These are phyloP conservation scores for Penicillium hesseltinei DNA, from an alignment of 2,329 filamentous ascomycete species.

Conservation along the genomic window DNA sequence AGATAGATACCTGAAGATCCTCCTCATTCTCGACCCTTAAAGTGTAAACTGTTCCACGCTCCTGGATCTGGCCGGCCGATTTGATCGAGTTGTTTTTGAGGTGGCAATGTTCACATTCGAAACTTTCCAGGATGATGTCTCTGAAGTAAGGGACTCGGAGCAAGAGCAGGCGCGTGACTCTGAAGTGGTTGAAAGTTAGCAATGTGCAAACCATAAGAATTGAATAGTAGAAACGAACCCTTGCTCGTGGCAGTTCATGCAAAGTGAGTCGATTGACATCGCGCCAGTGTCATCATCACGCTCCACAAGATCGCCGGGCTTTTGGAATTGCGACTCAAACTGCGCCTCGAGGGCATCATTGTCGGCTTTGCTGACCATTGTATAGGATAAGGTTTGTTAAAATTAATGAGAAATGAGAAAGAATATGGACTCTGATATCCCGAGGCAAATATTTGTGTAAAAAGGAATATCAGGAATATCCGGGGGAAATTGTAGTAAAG, in stretches of 20 bases:
- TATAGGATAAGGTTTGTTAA: slow-evolving; percentile 5
- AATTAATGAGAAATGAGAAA: neutral
- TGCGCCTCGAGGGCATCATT: slow-evolving; percentile 20
- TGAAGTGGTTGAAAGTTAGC: neutral
- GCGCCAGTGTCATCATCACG: slow-evolving; percentile 43
- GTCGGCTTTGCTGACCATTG: slow-evolving; percentile 30
- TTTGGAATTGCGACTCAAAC: slow-evolving; percentile 36
- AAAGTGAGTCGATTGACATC: slow-evolving; percentile 64
- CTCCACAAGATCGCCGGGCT: slow-evolving; percentile 40
- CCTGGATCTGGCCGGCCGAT: slow-evolving; percentile 86
- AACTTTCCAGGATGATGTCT: slow-evolving; percentile 97
- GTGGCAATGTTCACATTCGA: slow-evolving; percentile 84
- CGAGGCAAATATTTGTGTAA: neutral
- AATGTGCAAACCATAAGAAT: neutral
- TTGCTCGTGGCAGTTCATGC: slow-evolving; percentile 83
- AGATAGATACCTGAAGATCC: slow-evolving; percentile 56
- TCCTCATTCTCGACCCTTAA: slow-evolving; percentile 69
- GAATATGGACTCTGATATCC: neutral
- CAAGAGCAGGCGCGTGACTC: slow-evolving; percentile 79
- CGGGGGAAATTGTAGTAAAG: neutral
- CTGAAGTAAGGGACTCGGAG: slow-evolving; percentile 96
- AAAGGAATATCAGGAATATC: neutral
- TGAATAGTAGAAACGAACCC: slow-evolving; percentile 52
- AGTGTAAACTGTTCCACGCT: slow-evolving; percentile 80
- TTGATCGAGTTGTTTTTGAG: slow-evolving; percentile 93